Percentiles rank a stretch among this genome's conserved stretches.
phyloP scores from a whole-genome alignment of 106 monocot genomes.

The Cymbidium sinense region DNA sequence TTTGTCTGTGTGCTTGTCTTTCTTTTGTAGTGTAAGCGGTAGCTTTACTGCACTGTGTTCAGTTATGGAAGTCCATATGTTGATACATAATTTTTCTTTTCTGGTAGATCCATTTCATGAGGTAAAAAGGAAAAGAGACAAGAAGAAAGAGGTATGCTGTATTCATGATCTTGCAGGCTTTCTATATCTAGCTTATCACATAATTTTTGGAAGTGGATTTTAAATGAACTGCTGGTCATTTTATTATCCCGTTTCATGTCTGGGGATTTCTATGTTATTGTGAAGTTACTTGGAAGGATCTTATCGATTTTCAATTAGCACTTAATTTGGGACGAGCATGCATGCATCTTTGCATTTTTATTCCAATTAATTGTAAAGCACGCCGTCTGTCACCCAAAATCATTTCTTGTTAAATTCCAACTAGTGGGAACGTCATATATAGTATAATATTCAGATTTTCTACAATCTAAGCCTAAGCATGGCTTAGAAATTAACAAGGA shows the following conservation, averaged over 20 bases:
- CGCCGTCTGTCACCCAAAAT: too few relatives aligned
- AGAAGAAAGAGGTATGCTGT: conserved; percentile 75
- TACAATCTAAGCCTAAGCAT: too few relatives aligned
- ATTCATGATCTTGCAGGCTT: background rate
- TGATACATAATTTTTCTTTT: conserved; percentile 2
- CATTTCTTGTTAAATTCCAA: too few relatives aligned
- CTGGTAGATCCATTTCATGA: conserved; percentile 86
- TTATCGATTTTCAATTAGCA: background rate
- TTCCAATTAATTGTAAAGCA: background rate
- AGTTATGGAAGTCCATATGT: background rate
- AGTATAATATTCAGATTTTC: too few relatives aligned
- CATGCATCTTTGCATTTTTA: background rate
- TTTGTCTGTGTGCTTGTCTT: background rate
- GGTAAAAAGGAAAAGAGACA: conserved; percentile 82
- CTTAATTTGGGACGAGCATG: background rate
- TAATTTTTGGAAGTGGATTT: background rate
- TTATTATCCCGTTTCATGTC: background rate
- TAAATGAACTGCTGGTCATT: background rate
- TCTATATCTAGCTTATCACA: background rate
- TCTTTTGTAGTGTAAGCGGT: background rate
- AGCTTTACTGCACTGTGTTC: background rate
- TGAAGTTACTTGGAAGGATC: background rate
- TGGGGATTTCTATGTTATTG: background rate
- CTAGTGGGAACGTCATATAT: too few relatives aligned
- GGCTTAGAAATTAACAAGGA: too few relatives aligned